phyloP scores from a whole-genome alignment of 2,329 filamentous ascomycete genomes.

The Aspergillus carbonarius region DNA sequence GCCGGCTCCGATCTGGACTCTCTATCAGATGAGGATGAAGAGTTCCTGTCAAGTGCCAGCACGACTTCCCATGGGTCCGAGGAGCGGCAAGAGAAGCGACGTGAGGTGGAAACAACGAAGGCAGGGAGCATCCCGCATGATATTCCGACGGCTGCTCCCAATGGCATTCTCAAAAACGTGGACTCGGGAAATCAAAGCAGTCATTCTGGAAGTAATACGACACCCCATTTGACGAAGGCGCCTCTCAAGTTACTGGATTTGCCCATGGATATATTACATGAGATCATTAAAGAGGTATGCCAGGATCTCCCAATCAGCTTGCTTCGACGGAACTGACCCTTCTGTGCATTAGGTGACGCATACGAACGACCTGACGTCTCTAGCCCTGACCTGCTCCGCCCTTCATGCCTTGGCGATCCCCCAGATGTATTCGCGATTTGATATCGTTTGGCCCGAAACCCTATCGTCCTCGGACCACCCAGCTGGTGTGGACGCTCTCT shows the following conservation, averaged over 20 bases:
- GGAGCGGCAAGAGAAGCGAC: conserved; percentile 9
- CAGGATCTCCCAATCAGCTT: background rate
- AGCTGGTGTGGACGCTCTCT: conserved; percentile 76
- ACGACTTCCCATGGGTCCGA: conserved; percentile 23
- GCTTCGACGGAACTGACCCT: background rate
- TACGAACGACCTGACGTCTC: conserved; percentile 76
- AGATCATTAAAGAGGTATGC: conserved; percentile 73
- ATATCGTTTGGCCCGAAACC: conserved; percentile 83
- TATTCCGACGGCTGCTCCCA: background rate
- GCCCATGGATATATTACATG: conserved; percentile 73
- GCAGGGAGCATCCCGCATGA: background rate
- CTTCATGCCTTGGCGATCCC: conserved; percentile 74
- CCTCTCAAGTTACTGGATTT: conserved; percentile 70
- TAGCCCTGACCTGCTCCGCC: conserved; percentile 75
- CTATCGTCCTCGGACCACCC: conserved; percentile 63
- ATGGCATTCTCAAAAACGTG: background rate
- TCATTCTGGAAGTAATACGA: background rate
- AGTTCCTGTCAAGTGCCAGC: conserved; percentile 28
- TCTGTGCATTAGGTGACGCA: conserved; percentile 62
- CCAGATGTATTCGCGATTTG: conserved; percentile 79
- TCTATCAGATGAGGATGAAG: conserved; percentile 34
- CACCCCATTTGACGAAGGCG: conserved; percentile 34
- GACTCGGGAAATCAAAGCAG: conserved; percentile 3
- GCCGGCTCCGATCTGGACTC: conserved; percentile 23
- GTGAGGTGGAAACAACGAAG: conserved; percentile 6